Base-by-base conservation (phyloP, 371 early-diverging fungal species). In the Zopfochytrium polystomum region DNA sequence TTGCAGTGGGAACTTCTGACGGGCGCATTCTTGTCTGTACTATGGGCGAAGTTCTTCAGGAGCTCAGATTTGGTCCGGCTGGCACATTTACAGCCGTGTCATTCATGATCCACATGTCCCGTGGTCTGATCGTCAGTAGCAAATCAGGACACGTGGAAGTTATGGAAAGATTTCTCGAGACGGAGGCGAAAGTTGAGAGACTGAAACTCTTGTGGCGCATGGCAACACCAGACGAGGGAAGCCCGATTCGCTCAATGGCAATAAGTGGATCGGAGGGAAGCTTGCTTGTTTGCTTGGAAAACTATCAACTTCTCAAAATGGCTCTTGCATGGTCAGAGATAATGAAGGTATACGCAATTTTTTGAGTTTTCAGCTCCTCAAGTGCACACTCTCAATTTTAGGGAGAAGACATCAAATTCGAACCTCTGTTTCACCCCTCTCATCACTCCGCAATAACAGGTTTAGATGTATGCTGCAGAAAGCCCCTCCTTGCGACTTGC, bases 401-500 rank as follows among this genome's bases (percentile, higher is more conserved):
- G 64, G 60, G 55, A 34, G 74, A 77, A 5, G 77, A 72, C 25
- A 54, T 66, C 4, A 65, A 71, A 46, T 73, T 75, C 44, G 72
- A 69, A 9, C 63, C 55, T 1, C 43, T 77, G 20, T 49, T 64
- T 15, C 72, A 76, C 6, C 60, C 80, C 2, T 78, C 55, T 60
- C 83, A 82, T 62, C 58, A 60, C 46, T 76, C 73, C 9, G 33
- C 70, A 2, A 71, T 82, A 43, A 72, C 69, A 4, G 71, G 76
- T 11, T 44, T 80, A 30, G 83, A 79, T 50, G 32, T 68, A 7
- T 82, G 83, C 62, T 52, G 67, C 6, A 64, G 83, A 6, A 78
- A 78, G 60, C 78, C 80, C 3, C 53, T 82, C 7, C 9, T 80
- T 4, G 78, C 72, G 29, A 80, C 83, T 1, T 78, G 77, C 60